phyloP scores from a whole-genome alignment of 345 rosid species.

The Citrus medica region DNA sequence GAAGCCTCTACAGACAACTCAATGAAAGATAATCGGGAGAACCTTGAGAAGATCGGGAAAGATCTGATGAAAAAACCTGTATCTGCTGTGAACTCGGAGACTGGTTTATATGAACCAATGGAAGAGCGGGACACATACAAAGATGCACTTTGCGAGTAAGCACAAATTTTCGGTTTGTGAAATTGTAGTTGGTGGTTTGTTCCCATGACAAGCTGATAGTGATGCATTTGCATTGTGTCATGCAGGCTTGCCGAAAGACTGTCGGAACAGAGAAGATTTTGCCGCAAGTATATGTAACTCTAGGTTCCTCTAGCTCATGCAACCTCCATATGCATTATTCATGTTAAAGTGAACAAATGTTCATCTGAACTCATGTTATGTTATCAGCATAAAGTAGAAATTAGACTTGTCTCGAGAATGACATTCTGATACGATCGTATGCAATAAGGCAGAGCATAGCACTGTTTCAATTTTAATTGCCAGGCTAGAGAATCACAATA shows the following conservation, averaged over 20 bases:
- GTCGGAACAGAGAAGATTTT: neutral
- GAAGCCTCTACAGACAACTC: neutral
- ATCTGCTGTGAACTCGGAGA: slow-evolving; percentile 1
- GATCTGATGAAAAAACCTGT: slow-evolving; percentile 3
- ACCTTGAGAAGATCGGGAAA: neutral
- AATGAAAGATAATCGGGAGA: slow-evolving; percentile 8
- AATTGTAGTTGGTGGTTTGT: neutral
- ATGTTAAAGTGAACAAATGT: neutral
- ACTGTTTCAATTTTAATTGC: neutral
- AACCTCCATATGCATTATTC: neutral
- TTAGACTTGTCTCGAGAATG: neutral
- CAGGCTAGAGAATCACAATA: too few species aligned
- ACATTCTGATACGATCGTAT: neutral
- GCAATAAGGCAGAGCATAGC: neutral
- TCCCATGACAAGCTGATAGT: neutral
- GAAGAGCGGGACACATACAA: neutral
- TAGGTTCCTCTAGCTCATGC: neutral
- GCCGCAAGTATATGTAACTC: neutral
- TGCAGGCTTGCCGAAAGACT: neutral
- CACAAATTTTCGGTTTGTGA: neutral
- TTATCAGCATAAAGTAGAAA: neutral
- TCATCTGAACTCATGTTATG: neutral
- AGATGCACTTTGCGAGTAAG: slow-evolving; percentile 11
- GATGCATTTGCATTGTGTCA: neutral
- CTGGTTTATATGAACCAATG: neutral